Evolutionary conservation across 495 filamentous ascomycete genomes (phyloP).

Genomic region (Amphirosellinia nigrospora): DNA sequence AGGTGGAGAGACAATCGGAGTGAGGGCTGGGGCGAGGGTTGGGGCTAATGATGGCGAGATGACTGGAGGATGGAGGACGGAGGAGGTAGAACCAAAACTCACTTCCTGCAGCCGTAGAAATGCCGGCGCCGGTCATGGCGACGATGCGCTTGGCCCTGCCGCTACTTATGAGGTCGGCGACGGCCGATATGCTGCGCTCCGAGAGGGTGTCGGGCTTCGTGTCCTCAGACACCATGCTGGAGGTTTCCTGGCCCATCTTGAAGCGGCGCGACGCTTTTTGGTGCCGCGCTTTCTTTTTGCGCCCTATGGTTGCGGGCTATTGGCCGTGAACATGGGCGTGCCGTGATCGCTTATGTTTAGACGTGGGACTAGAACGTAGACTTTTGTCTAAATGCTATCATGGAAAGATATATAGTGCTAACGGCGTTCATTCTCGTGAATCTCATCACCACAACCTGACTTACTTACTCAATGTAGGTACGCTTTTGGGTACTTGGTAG

Average conservation of each 20-base stretch:
- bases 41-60: too few species aligned
- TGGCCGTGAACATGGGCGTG: not conserved
- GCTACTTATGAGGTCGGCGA: slow-evolving; percentile 78
- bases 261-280: slow-evolving; percentile 40
- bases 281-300: slow-evolving; percentile 36
- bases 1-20: not conserved
- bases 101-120: slow-evolving; percentile 65
- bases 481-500: not conserved
- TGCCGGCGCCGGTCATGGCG: slow-evolving; percentile 76
- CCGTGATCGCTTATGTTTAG: not conserved
- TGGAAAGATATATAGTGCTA: too few species aligned
- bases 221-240: slow-evolving; percentile 28
- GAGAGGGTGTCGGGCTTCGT: slow-evolving; percentile 65
- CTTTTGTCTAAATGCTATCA: not conserved
- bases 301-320: slow-evolving; percentile 34
- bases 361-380: not conserved
- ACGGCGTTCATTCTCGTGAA: not conserved
- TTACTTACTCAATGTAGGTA: too few species aligned
- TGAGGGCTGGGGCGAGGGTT: slow-evolving; percentile 10
- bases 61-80: not conserved
- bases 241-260: slow-evolving; percentile 56
- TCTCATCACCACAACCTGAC: too few species aligned
- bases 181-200: slow-evolving; percentile 68
- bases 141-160: slow-evolving; percentile 72
- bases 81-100: slow-evolving; percentile 29